Base-by-base conservation (phyloP, 2,329 filamentous ascomycete genomes). In the Macrophomina phaseolina region DNA sequence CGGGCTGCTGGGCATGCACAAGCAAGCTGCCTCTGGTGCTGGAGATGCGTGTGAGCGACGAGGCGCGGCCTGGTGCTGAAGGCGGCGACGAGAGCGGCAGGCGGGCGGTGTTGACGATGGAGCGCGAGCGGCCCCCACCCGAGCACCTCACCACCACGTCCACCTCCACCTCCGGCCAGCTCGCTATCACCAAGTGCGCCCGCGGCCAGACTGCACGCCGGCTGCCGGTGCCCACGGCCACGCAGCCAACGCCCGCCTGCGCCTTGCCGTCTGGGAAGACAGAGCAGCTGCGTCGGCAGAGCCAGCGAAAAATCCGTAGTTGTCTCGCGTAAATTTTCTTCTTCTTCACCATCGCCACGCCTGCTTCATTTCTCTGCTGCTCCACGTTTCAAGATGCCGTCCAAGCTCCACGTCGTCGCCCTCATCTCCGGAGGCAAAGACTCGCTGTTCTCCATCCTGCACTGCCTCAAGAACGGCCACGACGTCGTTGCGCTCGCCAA, bases 381-480 rank as follows among this genome's bases (percentile, higher is more conserved):
- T 62, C 64, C 8, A 23, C 67, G 90, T 70, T 42, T 30, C 28
- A 30, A 6, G 56, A 63, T 67, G 65, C 46, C 65, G 49, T 46
- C 58, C 28, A 55, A 55, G 51, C 56, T 67, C 38, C 14, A 94
- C 72, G 93, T 97, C 70, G 94, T 99, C 72, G 94, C 92, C 60
- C 84, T 99, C 69, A 90, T 99, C 70, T 99, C 95, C 23, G 95
- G 95, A 68, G 95, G 95, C 71, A 99, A 99, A 81, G 95, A 99
- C 82, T 97, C 94, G 70, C 90, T 99, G 78, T 98, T 91, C 82
- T 94, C 92, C 23, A 86, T 97, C 71, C 86, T 97, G 67, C 95
- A 99, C 82, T 97, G 94, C 79, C 84, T 93, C 70, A 87, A 89
- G 67, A 91, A 97, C 77, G 93, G 92, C 30, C 94, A 98, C 79